Conservation (phyloP, 108 stramenopile species). For the Pelagomonas calceolata region DNA sequence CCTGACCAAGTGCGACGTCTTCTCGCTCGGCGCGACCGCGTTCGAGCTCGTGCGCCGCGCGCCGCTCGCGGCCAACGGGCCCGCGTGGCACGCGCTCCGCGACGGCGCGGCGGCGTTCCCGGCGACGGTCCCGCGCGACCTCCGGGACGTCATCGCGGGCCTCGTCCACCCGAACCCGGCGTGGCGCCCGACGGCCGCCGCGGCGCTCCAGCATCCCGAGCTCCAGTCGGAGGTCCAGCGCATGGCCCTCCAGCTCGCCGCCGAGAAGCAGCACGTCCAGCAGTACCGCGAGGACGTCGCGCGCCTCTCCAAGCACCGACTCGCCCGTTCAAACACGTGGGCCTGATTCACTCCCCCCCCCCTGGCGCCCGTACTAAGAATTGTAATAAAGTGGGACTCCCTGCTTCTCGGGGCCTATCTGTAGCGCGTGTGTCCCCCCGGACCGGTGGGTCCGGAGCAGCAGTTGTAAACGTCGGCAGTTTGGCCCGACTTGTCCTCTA, state of each 20-base stretch:
- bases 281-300: background rate
- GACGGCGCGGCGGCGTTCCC: constrained; percentile 2
- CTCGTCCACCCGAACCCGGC: background rate
- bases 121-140: background rate
- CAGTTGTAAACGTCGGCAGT: too few species aligned
- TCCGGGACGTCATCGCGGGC: background rate
- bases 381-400: too few species aligned
- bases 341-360: background rate
- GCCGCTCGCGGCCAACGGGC: constrained; percentile 29
- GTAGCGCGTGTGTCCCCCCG: too few species aligned
- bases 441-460: too few species aligned
- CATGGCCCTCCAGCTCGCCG: background rate
- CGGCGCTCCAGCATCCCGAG: background rate
- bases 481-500: too few species aligned
- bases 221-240: background rate
- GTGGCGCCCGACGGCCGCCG: background rate
- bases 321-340: background rate
- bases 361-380: too few species aligned
- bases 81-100: constrained; percentile 32
- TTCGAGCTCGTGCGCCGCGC: constrained; percentile 29
- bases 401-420: too few species aligned
- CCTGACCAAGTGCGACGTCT: constrained; percentile 38
- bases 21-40: constrained; percentile 35
- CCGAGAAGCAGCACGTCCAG: constrained; percentile 1
- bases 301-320: background rate